Conservation (phyloP, 129 eudicot genomes). For the Arctium lappa region DNA sequence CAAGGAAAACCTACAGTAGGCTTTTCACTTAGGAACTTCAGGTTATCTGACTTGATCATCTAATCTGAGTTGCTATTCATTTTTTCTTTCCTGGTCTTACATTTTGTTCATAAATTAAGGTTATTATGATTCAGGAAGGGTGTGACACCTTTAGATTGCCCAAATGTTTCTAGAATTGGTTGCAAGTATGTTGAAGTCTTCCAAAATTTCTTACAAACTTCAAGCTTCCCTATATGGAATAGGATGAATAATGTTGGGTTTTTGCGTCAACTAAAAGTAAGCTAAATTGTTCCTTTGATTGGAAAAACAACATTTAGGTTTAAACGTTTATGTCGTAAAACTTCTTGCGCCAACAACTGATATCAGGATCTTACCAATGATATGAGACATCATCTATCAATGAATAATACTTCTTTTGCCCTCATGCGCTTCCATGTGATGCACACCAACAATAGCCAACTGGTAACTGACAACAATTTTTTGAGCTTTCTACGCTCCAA, state of each 20-base stretch:
- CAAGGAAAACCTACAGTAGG: slow-evolving; percentile 82
- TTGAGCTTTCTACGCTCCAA: no score
- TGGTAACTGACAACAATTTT: no score
- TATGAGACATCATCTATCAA: not conserved
- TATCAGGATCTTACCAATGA: not conserved
- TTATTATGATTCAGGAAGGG: slow-evolving; percentile 64
- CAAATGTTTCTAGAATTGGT: slow-evolving; percentile 70
- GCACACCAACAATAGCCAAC: no score
- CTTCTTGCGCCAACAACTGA: not conserved
- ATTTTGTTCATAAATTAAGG: not conserved
- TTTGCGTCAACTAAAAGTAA: slow-evolving; percentile 96
- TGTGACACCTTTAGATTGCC: slow-evolving; percentile 82
- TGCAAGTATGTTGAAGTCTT: slow-evolving; percentile 66
- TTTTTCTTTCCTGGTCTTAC: not conserved
- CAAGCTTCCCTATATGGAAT: slow-evolving; percentile 78
- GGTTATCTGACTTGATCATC: slow-evolving; percentile 34
- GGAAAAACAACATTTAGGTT: not conserved
- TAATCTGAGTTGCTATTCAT: not conserved
- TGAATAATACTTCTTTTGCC: no score
- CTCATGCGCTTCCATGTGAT: no score
- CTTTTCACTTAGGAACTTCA: slow-evolving; percentile 87
- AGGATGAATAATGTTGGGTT: slow-evolving; percentile 83
- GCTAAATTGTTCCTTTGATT: slow-evolving; percentile 10
- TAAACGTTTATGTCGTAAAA: not conserved
- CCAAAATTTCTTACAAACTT: slow-evolving; percentile 71